phyloP scores from a whole-genome alignment of 768 basidiomycete genomes.

The Kwoniella newhampshirensis region DNA sequence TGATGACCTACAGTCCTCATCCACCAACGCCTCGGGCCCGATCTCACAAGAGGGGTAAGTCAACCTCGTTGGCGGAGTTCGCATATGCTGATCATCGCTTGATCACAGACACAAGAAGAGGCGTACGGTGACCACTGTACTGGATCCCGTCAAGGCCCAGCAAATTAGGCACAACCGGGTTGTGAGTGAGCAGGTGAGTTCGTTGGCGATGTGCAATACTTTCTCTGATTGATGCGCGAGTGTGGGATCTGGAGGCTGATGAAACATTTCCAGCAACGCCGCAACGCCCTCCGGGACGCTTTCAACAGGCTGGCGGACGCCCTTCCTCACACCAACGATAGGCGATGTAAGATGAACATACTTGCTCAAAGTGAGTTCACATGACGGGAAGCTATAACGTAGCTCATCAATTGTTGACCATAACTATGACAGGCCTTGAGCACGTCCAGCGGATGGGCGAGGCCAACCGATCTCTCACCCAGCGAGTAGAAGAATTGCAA shows the following conservation, averaged over 20 bases:
- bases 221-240: constrained; percentile 9
- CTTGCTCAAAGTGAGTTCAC: constrained; percentile 75
- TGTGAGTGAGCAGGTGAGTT: constrained; percentile 44
- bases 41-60: too few species aligned
- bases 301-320: constrained; percentile 87
- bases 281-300: constrained; percentile 89
- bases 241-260: constrained; percentile 1
- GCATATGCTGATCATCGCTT: too few species aligned
- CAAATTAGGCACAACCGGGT: constrained; percentile 27
- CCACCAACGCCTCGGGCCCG: too few species aligned
- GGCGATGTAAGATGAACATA: constrained; percentile 86
- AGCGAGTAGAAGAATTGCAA: too few species aligned
- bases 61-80: too few species aligned
- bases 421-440: constrained; percentile 73
- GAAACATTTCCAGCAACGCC: constrained; percentile 64
- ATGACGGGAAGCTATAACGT: too few species aligned
- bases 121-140: too few species aligned
- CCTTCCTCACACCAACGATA: constrained; percentile 85
- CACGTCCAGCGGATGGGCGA: constrained; percentile 81
- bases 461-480: constrained; percentile 35
- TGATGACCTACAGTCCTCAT: too few species aligned
- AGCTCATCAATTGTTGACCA: too few species aligned
- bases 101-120: too few species aligned
- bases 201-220: constrained; percentile 30
- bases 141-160: too few species aligned